Conservation (phyloP, 2,329 filamentous ascomycete genomes). For the Fusarium sp. region DNA sequence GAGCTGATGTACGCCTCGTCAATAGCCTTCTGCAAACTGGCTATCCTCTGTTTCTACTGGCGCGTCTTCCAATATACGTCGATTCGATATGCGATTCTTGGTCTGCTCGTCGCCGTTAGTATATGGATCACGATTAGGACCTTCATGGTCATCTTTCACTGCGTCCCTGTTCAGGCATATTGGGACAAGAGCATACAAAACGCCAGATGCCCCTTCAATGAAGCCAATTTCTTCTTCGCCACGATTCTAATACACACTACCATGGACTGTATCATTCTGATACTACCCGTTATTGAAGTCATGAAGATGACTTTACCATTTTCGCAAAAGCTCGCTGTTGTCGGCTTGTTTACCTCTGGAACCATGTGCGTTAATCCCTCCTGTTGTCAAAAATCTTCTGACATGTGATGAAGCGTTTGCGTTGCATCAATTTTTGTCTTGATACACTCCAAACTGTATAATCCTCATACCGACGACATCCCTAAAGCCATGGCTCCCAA, state of each 20-base stretch:
- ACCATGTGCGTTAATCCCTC: constrained; percentile 1
- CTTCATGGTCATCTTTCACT: constrained; percentile 55
- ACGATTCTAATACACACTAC: constrained; percentile 51
- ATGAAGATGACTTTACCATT: constrained; percentile 27
- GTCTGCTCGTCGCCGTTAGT: constrained; percentile 36
- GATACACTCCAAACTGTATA: constrained; percentile 28
- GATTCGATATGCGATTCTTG: constrained; percentile 49
- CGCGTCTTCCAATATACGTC: constrained; percentile 48
- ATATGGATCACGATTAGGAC: constrained; percentile 51
- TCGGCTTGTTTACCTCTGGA: constrained; percentile 27
- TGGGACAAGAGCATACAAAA: constrained; percentile 51
- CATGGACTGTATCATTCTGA: constrained; percentile 39
- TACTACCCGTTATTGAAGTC: constrained; percentile 29
- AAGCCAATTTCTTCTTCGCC: constrained; percentile 53
- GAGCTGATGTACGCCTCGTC: constrained; percentile 48
- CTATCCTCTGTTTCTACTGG: constrained; percentile 52
- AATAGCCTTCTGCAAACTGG: constrained; percentile 49
- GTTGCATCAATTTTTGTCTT: constrained; percentile 38
- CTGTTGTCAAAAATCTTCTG: rapidly evolving
- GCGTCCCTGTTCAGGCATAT: constrained; percentile 53
- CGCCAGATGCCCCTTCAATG: constrained; percentile 50
- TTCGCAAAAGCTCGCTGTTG: constrained; percentile 28
- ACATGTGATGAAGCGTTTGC: constrained; percentile 18
- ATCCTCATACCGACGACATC: constrained; percentile 29
- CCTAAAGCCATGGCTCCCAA: constrained; percentile 32